phyloP scores from a whole-genome alignment of 345 rosid species.

The Bruguiera parviflora region DNA sequence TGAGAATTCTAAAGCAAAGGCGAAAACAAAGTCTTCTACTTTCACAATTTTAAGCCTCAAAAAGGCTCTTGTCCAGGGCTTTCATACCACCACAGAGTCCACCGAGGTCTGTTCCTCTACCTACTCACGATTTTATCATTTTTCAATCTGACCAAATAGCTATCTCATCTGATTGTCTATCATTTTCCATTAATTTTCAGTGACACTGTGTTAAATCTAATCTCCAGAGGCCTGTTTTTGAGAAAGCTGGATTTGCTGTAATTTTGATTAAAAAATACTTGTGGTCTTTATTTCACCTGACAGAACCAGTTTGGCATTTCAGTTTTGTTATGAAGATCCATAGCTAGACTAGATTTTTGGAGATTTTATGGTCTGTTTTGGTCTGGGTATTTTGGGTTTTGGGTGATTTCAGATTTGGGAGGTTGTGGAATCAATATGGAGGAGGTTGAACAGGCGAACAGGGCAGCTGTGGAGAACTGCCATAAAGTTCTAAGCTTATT shows the following conservation, averaged over 20 bases:
- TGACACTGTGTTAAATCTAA: not conserved
- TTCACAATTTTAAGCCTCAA: constrained; percentile 65
- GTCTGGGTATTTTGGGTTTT: constrained; percentile 15
- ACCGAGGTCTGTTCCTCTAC: constrained; percentile 39
- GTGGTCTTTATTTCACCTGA: constrained; percentile 15
- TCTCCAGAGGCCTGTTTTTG: not conserved
- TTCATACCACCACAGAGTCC: constrained; percentile 36
- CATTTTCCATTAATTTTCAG: not conserved
- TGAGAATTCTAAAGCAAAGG: constrained; percentile 44
- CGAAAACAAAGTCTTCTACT: constrained; percentile 57
- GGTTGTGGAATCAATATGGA: constrained; percentile 50
- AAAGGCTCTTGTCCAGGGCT: constrained; percentile 60
- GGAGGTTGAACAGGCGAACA: constrained; percentile 85
- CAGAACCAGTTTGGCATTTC: constrained; percentile 29
- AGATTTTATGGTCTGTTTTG: constrained; percentile 16
- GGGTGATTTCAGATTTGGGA: constrained; percentile 29
- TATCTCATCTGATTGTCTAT: constrained; percentile 3
- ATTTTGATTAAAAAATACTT: constrained; percentile 2
- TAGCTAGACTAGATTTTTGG: constrained; percentile 14
- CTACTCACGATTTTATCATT: constrained; percentile 5
- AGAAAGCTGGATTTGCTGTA: not conserved
- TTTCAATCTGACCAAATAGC: not conserved
- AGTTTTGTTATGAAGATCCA: constrained; percentile 14
- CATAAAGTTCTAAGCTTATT: constrained; percentile 68
- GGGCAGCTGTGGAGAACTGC: constrained; percentile 80